Evolutionary conservation across 805 yeast genomes (phyloP), one percentile per base, ranked within the genome.

Genomic region (Komagataella mondaviorum): DNA sequence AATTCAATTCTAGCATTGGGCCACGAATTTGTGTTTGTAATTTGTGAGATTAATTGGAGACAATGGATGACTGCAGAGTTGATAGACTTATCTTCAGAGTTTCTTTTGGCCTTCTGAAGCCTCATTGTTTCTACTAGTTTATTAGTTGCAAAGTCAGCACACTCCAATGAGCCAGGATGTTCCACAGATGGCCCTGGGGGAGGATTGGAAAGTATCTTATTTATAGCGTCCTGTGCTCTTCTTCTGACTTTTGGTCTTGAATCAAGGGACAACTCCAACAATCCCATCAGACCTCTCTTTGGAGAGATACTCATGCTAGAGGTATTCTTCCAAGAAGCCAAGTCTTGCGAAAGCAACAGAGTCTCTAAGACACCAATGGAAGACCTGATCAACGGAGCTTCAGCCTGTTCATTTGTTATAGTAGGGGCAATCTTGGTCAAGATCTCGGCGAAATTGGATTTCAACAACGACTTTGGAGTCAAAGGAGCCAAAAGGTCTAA

Each of bases 191-290:
- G 91, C 8, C 89, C 85, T 0, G 85, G 74, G 8, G 96, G 95
- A 2, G 86, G 83, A 55, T 76, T 76, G 2, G 68, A 56, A 54
- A 93, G 69, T 30, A 93, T 70, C 3, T 71, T 75, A 49, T 74
- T 68, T n/a, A 93, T 75, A 1, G 97, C 86, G 53, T 93, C 99
- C 60, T 83, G 85, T 1, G 98, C 96, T 71, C 97, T 83, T 76
- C 85, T 88, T 65, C 99, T 80, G 10, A 93, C 95, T 60, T 93
- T 93, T 44, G 99, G 99, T 63, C 98, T 79, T 48, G 85, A 84
- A 66, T 93, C 97, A 46, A 87, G 68, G 0, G 91, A 79, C 55
- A 88, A 73, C 63, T 86, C 88, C 53, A 90, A 67, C 53, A 90
- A 67, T 48, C 91, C 96, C 45, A 77, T 75, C 53, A 89, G 68